Percentiles rank a stretch among this genome's conserved stretches.
Evolutionary conservation across 2,329 filamentous ascomycete species (phyloP).

Genomic region (Teratosphaeria pseudoeucalypti): DNA sequence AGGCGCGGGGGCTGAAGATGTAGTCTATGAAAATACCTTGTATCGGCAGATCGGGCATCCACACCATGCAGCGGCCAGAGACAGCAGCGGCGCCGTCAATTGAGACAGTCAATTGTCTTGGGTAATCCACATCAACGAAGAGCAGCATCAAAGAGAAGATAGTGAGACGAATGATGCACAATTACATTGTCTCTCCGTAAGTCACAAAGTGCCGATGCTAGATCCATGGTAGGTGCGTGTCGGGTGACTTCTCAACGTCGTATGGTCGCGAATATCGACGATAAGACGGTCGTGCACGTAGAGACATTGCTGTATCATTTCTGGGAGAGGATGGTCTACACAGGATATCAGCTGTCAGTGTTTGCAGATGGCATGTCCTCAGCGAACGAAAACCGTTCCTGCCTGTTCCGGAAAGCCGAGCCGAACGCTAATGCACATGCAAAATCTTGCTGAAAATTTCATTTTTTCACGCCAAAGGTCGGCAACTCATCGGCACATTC

Average conservation of each 20-base stretch:
- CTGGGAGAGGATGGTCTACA: no score
- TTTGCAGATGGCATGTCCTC: no score
- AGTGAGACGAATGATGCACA: not conserved
- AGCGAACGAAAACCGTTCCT: not conserved
- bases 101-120: not conserved
- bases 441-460: not conserved
- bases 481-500: not conserved
- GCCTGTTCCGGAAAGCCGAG: not conserved
- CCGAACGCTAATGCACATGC: not conserved
- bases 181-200: not conserved
- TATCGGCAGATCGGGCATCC: not conserved
- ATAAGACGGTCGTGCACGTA: no score
- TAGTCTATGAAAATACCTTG: not conserved
- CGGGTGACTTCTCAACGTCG: no score
- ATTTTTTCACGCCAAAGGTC: not conserved
- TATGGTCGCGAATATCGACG: no score
- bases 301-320: no score
- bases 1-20: no score
- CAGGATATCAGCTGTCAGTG: no score
- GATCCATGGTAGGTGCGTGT: no score
- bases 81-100: no score
- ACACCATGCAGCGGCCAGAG: no score
- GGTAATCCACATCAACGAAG: not conserved
- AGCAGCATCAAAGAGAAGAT: not conserved
- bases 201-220: no score